Base-by-base conservation (phyloP, 192 early-diverging fungal species). In the Linnemannia exigua region DNA sequence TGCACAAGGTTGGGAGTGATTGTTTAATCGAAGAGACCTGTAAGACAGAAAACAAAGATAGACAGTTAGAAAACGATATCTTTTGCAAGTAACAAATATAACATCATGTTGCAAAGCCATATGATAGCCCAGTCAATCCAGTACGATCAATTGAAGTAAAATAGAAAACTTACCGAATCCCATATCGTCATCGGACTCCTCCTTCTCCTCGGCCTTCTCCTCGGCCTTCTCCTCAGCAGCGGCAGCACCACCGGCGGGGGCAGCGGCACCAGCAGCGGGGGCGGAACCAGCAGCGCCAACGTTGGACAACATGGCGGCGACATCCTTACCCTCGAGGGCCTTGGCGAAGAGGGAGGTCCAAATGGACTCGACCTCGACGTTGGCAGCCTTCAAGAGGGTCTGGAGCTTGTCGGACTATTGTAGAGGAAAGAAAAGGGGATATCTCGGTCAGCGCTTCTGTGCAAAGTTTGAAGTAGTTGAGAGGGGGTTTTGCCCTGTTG, bases 301-400 rank as follows among this genome's bases (percentile, higher is more conserved):
- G 93, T 97, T 98, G 90, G 95, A 93, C 84, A 99, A 92, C 90
- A 98, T 93, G 88, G 95, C 94, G 87, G 89, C 92, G 74, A 99
- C 88, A 91, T 98, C 95, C 93, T 96, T 95, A 80, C 97, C 97
- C 79, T 92, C 96, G 84, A 99, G 95, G 72, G 98, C 98, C 95
- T 99, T 99, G 92, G 98, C 96, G 92, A 98, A 99, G 84, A 99
- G 91, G 88, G 88, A 91, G 87, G 95, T 95, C 97, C 97, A 99
- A 94, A 99, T 96, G 80, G 96, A 89, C 91, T 99, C 97, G 77
- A 98, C 94, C 69, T 95, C 92, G 80, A 97, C 82, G 89, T 96
- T 96, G 81, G 98, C 97, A 81, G 97, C 96, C 88, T 94, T 95
- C 91, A 96, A 95, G 90, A 99, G 92, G 73, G 96, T 90, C 91